Evolutionary conservation across 495 filamentous ascomycete genomes (phyloP), one percentile per base, ranked within the genome.

Genomic region (Penicillium pancosmium): DNA sequence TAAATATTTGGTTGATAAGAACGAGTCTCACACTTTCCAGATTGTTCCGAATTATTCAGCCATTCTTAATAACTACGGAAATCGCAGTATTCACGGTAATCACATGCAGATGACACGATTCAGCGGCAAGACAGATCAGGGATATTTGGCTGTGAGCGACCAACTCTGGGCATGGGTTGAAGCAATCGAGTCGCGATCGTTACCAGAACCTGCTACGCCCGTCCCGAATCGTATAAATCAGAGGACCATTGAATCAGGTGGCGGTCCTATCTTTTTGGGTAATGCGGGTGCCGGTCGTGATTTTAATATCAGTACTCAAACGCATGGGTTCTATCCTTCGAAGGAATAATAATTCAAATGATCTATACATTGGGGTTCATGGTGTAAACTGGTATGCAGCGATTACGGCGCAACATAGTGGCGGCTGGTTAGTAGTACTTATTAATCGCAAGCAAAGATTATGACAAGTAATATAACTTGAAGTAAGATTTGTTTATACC

Each of bases 61-160:
- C 15, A 50, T 56, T 50, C 33, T 56, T 12, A 56, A 19, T 40
- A 33, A 13, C 38, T 52, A 21, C 38, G 16, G 38, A 5, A 52
- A 38, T 48, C 56, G 49, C 6, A 47, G 49, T 48, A 58, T 53
- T 23, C 31, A 54, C 21, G 34, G 18, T 21, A 51, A 49, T 33
- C 54, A 56, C 19, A 56, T 56, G 54, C 27, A 35, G 31, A 56
- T 56, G n/a, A 56, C 44, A 10, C 43, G 43, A 15, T 56, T 56
- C 19, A 33, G 19, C 21, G 13, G 33, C 11, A 49, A 27, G 5
- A 13, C 19, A 8, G 46, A 56, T 50, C 54, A 44, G 21, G 54
- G 54, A 3, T 56, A 50, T 50, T 19, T 41, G 12, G 54, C 31
- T 40, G 34, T 56, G 18, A 50, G 44, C 23, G 23, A 40, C 4